phyloP scores from a whole-genome alignment of 192 early-diverging fungal species.

The Powellomyces hirtus region DNA sequence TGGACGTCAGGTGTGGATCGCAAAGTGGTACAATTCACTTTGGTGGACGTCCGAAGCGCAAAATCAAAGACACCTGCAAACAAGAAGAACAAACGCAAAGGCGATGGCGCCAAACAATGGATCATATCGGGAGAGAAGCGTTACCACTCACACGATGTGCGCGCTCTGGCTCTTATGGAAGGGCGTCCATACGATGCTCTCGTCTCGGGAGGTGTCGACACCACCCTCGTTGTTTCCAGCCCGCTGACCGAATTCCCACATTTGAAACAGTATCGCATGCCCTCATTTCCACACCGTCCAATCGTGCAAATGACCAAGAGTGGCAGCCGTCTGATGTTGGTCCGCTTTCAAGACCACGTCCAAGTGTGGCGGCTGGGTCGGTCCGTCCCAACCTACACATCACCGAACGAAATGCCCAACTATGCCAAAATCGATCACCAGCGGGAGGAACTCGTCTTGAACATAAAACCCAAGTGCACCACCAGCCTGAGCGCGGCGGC shows the following conservation, averaged over 20 bases:
- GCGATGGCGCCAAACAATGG: conserved; percentile 53
- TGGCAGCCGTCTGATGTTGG: conserved; percentile 45
- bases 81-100: conserved; percentile 10
- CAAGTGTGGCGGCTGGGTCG: conserved; percentile 84
- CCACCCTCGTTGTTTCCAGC: conserved; percentile 36
- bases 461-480: conserved; percentile 72
- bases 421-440: conserved; percentile 30
- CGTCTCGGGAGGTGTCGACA: conserved; percentile 77
- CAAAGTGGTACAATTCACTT: conserved; percentile 72
- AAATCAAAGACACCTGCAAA: background rate
- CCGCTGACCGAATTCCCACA: conserved; percentile 39
- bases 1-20: conserved; percentile 91
- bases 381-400: conserved; percentile 17
- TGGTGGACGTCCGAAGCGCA: background rate
- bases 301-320: conserved; percentile 37
- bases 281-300: conserved; percentile 62
- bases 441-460: conserved; percentile 67
- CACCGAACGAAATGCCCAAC: background rate
- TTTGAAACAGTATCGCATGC: conserved; percentile 39
- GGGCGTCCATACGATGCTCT: conserved; percentile 63
- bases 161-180: conserved; percentile 79
- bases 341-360: conserved; percentile 63
- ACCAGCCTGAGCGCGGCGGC: conserved; percentile 69
- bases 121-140: conserved; percentile 79
- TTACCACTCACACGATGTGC: conserved; percentile 94